Conservation (phyloP, 768 basidiomycete genomes). For the Leccinum rimulosum region DNA sequence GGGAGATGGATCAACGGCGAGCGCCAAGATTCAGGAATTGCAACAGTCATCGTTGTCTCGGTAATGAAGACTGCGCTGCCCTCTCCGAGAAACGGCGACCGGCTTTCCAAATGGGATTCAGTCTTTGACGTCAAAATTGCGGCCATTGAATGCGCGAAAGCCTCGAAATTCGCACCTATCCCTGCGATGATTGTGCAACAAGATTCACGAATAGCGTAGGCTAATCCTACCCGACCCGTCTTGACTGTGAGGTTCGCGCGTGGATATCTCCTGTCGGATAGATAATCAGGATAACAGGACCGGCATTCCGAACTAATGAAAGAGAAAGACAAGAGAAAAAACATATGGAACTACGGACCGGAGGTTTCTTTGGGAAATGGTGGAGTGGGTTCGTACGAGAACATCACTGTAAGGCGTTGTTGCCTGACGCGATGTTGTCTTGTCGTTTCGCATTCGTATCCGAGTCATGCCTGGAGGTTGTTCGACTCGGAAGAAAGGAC, state of each 20-base stretch:
- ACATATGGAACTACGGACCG: slow-evolving; percentile 2
- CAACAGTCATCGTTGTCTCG: neutral
- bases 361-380: neutral
- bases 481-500: slow-evolving; percentile 1
- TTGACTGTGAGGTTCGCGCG: slow-evolving; percentile 6
- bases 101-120: slow-evolving; percentile 9
- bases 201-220: neutral
- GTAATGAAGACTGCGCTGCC: neutral
- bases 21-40: neutral
- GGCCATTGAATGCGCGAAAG: neutral
- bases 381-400: neutral
- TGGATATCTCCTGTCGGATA: neutral
- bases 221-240: neutral
- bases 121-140: neutral
- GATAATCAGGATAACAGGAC: slow-evolving; percentile 2
- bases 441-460: neutral
- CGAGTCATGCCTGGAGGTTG: neutral
- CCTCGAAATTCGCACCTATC: neutral
- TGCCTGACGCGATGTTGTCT: neutral
- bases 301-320: slow-evolving; percentile 4
- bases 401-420: neutral
- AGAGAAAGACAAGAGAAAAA: neutral
- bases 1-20: neutral
- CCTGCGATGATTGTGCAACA: neutral
- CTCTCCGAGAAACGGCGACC: neutral